Conservation (phyloP, 1,139 yeast genomes). For the Wickerhamomyces sp. region DNA sequence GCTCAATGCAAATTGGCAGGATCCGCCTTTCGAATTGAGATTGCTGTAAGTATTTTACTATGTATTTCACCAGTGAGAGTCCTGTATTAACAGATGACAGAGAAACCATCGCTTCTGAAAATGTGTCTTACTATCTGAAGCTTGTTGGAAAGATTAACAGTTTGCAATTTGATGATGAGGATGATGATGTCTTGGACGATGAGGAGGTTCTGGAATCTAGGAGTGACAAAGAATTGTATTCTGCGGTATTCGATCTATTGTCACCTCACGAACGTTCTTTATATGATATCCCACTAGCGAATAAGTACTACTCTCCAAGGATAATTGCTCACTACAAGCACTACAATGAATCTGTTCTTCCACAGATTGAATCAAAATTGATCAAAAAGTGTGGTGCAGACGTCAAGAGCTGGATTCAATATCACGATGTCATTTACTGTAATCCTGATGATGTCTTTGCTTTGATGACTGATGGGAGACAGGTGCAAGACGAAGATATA, state of each 20-base stretch:
- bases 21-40: slow-evolving; percentile 42
- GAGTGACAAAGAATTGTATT: slow-evolving; percentile 29
- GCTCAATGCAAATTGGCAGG: slow-evolving; percentile 29
- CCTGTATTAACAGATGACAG: slow-evolving; percentile 16
- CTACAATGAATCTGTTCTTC: slow-evolving; percentile 33
- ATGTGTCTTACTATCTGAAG: slow-evolving; percentile 45
- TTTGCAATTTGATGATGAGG: slow-evolving; percentile 28
- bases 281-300: slow-evolving; percentile 48
- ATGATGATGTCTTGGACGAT: no score
- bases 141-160: slow-evolving; percentile 36
- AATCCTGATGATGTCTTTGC: slow-evolving; percentile 68
- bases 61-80: not conserved
- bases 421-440: slow-evolving; percentile 54
- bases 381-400: slow-evolving; percentile 26
- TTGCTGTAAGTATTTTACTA: slow-evolving; percentile 33
- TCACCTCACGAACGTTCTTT: slow-evolving; percentile 29
- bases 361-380: slow-evolving; percentile 10
- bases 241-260: slow-evolving; percentile 32
- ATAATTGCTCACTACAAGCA: slow-evolving; percentile 59
- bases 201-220: slow-evolving; percentile 10
- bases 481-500: slow-evolving; percentile 20
- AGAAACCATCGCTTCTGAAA: slow-evolving; percentile 50
- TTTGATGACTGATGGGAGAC: slow-evolving; percentile 40
- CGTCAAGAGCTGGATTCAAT: slow-evolving; percentile 47
- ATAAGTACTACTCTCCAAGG: slow-evolving; percentile 55